phyloP scores from a whole-genome alignment of 2,329 filamentous ascomycete genomes.

The Claviceps paspali region DNA sequence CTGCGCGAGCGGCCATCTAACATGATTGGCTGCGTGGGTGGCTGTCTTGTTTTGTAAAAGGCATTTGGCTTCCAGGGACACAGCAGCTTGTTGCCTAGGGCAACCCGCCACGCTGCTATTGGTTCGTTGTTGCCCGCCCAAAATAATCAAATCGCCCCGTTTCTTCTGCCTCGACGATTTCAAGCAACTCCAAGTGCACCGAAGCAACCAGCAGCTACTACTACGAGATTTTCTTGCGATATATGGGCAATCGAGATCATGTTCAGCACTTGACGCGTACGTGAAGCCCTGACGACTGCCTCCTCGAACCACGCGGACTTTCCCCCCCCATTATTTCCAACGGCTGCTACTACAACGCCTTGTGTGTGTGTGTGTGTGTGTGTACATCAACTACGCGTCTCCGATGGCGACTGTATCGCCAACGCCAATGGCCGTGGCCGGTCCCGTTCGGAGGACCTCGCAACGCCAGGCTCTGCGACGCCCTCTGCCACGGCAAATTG shows the following conservation, averaged over 20 bases:
- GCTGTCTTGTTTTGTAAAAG: too few relatives aligned
- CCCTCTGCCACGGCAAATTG: constrained; percentile 28
- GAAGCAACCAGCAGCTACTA: constrained; percentile 17
- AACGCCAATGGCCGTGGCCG: constrained; percentile 37
- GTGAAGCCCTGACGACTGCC: constrained; percentile 4
- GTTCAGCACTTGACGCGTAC: constrained; percentile 24
- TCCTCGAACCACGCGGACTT: too few relatives aligned
- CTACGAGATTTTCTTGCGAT: constrained; percentile 10
- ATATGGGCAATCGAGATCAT: constrained; percentile 19
- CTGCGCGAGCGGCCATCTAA: too few relatives aligned
- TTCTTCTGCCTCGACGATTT: constrained; percentile 4
- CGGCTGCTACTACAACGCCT: too few relatives aligned
- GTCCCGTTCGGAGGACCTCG: constrained; percentile 36
- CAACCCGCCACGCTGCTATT: constrained; percentile 18
- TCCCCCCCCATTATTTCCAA: too few relatives aligned
- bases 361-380: too few relatives aligned
- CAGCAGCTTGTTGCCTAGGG: constrained; percentile 20
- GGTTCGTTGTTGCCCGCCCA: constrained; percentile 6
- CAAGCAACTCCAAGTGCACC: constrained; percentile 14
- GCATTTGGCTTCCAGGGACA: too few relatives aligned
- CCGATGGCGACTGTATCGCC: constrained; percentile 38
- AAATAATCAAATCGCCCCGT: neutral
- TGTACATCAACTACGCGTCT: constrained; percentile 7
- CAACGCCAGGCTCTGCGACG: constrained; percentile 39
- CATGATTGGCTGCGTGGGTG: too few relatives aligned